Base-by-base conservation (phyloP, 164 flowering plant genomes). In the Annona squamosa region DNA sequence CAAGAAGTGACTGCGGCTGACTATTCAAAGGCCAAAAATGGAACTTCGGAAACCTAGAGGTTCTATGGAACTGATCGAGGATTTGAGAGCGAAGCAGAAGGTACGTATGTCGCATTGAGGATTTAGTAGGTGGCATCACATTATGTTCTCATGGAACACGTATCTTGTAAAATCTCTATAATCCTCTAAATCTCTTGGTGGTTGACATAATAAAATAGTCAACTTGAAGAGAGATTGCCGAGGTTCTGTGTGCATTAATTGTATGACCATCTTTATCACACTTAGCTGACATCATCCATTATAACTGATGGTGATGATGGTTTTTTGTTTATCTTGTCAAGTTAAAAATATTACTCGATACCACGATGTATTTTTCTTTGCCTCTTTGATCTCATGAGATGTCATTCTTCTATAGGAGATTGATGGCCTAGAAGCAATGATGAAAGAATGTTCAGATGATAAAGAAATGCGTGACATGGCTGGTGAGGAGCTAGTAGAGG, bases 401-500 rank as follows among this genome's bases (percentile, higher is more conserved):
- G 7, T 13, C 16, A 41, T 77, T 61, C 62, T n/a, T 72, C 66
- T 75, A 66, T 75, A 95, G 99, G 99, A 93, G 73, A 90, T 93
- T 76, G 81, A 83, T 72, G 87, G 87, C 71, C 83, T 95, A 80
- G 87, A 83, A 71, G 78, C 88, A 57, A 69, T 95, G 74, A 81
- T 90, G 73, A 79, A 71, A 63, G 98, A 93, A 78, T 81, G 86
- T 63, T 67, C 80, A 41, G 93, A 95, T 57, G 98, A 93, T 72
- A 88, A 84, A 81, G 98, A 87, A 63, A 89, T 95, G 92, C 81
- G 82, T 62, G 85, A 84, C 72, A 88, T 95, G 96, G 97, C 84
- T 43, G 68, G 72, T 45, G 90, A 85, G 81, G 99, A 95, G 72
- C 63, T 91, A 78, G 73, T 69, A 48, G 85, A 84, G 67, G 94